Conservation (phyloP, 1,139 yeast genomes). For the Candida frijolesensis region DNA sequence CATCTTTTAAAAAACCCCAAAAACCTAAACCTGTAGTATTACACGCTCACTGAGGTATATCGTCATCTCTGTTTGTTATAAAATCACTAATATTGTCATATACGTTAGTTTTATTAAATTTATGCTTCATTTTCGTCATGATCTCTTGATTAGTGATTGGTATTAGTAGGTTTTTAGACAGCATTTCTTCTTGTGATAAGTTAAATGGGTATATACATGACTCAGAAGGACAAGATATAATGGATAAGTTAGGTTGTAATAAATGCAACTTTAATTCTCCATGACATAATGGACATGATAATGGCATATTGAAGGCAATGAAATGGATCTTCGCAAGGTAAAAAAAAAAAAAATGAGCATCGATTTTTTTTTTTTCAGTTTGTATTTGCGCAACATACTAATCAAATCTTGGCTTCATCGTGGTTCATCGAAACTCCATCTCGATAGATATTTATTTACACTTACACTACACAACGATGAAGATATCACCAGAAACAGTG, state of each 20-base stretch:
- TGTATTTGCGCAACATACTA: no score
- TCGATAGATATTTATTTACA: background rate
- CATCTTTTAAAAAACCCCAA: background rate
- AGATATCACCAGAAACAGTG: conserved; percentile 62
- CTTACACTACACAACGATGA: conserved; percentile 31
- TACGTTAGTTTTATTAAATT: conserved; percentile 25
- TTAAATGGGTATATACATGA: conserved; percentile 37
- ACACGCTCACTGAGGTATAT: conserved; percentile 13
- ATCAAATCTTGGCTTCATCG: conserved; percentile 5
- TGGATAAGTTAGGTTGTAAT: conserved; percentile 27
- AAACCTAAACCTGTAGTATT: background rate
- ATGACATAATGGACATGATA: conserved; percentile 31
- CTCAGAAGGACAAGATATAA: conserved; percentile 31
- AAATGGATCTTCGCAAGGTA: background rate
- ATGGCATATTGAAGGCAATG: background rate
- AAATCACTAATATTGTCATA: conserved; percentile 30
- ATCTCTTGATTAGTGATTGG: conserved; percentile 27
- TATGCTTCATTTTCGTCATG: conserved; percentile 29
- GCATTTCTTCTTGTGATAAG: conserved; percentile 27
- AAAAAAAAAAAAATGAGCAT: no score
- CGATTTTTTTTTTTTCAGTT: no score
- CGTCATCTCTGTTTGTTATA: conserved; percentile 27
- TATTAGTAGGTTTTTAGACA: conserved; percentile 25
- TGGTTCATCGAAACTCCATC: background rate
- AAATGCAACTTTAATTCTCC: conserved; percentile 27